Evolutionary conservation across 2,329 filamentous ascomycete genomes (phyloP), one percentile per base, ranked within the genome.

Genomic region (Pseudopyrenochaeta lycopersici): DNA sequence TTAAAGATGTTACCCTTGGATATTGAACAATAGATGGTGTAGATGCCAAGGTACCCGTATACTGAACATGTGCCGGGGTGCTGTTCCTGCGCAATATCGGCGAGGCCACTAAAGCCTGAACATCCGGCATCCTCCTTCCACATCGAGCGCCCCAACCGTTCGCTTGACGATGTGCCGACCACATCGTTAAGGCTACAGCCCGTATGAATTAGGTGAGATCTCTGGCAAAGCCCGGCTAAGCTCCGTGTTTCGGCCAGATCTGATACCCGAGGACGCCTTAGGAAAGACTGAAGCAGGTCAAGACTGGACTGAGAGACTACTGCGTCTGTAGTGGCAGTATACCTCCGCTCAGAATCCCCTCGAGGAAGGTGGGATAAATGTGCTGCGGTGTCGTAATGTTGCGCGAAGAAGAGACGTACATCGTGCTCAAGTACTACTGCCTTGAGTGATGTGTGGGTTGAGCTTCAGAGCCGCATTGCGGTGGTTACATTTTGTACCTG

Each of bases 71-170:
- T 41, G 14, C 46, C n/a, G 36, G 36, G 46, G 35, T 31, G 15
- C 23, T 23, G 10, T 42, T 33, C 36, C 46, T 48, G 18, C 21
- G n/a, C 29, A 48, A 48, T 47, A 47, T 48, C 46, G 36, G n/a
- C 29, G 46, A 20, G 20, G 35, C 36, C 23, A 39, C 29, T 29
- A 33, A 17, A 27, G 6, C 9, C 1, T 33, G 36, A 32, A 32
- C 29, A 33, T 27, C 23, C 36, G 36, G 29, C 15, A 32, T 18
- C 15, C 45, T 48, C 36, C 46, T 48, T 27, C 46, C 46, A 35
- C 18, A 39, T 48, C 30, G 36, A 42, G 50, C 45, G 39, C 38
- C 32, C 2, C 44, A 45, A 36, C 45, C 50, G 50, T 43, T 54
- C 45, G 45, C 44, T 44, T 44, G 29, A 27, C 23, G 17, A 44